Evolutionary conservation across 768 basidiomycete species (phyloP).

Genomic region (Leccinellum luteum): DNA sequence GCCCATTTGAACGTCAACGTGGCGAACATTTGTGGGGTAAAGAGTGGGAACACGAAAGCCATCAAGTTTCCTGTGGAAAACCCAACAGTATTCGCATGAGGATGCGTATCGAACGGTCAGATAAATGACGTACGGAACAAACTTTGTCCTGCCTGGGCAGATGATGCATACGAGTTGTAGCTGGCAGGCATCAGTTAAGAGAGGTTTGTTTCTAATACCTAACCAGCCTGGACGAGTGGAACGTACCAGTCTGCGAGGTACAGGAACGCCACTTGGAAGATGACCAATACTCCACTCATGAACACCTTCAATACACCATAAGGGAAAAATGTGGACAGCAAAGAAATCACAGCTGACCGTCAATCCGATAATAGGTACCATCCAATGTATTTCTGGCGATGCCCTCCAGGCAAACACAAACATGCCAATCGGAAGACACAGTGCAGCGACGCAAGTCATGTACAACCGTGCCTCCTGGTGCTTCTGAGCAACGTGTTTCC

Average conservation of each 20-base stretch:
- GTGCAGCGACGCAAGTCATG: slow-evolving; percentile 48
- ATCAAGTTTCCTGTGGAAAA: slow-evolving; percentile 34
- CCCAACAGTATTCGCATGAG: not conserved
- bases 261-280: slow-evolving; percentile 45
- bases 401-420: slow-evolving; percentile 73
- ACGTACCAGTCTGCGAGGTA: slow-evolving; percentile 52
- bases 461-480: slow-evolving; percentile 62
- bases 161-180: slow-evolving; percentile 48
- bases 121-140: slow-evolving; percentile 37
- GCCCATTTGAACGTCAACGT: slow-evolving; percentile 39
- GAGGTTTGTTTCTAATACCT: not conserved
- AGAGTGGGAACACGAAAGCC: slow-evolving; percentile 48
- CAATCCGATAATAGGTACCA: slow-evolving; percentile 32
- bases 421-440: slow-evolving; percentile 56
- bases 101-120: not conserved
- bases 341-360: slow-evolving; percentile 12
- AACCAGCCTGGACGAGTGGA: too few species aligned
- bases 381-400: slow-evolving; percentile 56
- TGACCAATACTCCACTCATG: slow-evolving; percentile 37
- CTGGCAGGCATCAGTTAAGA: slow-evolving; percentile 18
- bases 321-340: not conserved
- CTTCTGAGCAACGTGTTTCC: slow-evolving; percentile 16
- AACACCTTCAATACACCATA: slow-evolving; percentile 32
- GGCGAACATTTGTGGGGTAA: slow-evolving; percentile 46
- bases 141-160: slow-evolving; percentile 52